Evolutionary conservation across 495 filamentous ascomycete genomes (phyloP).

Genomic region (Tuber microsphaerosporum): DNA sequence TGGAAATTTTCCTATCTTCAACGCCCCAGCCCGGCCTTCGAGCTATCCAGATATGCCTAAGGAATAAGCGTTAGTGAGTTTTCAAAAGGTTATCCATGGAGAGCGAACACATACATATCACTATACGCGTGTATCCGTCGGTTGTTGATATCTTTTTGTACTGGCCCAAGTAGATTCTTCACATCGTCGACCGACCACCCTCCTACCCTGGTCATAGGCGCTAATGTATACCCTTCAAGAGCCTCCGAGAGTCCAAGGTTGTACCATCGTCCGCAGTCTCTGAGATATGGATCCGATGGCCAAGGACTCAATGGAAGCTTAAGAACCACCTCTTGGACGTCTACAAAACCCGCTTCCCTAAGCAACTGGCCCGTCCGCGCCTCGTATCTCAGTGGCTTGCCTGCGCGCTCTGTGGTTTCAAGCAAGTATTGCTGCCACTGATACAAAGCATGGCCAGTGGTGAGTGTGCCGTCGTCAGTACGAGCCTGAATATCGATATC

Average conservation of each 20-base stretch:
- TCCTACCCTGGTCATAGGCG: constrained; percentile 62
- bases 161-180: constrained; percentile 53
- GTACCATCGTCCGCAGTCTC: constrained; percentile 76
- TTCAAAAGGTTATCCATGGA: constrained; percentile 16
- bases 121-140: constrained; percentile 65
- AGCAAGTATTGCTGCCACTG: constrained; percentile 66
- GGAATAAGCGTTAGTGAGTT: constrained; percentile 26
- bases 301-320: constrained; percentile 71
- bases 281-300: constrained; percentile 61
- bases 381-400: constrained; percentile 62
- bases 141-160: constrained; percentile 62
- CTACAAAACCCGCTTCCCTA: constrained; percentile 67
- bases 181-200: constrained; percentile 63
- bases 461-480: constrained; percentile 61
- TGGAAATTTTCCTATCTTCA: constrained; percentile 9
- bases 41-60: constrained; percentile 52
- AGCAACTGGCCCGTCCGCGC: constrained; percentile 57
- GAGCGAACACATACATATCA: constrained; percentile 56
- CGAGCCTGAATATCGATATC: constrained; percentile 82
- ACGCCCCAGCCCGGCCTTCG: constrained; percentile 27
- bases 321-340: constrained; percentile 69
- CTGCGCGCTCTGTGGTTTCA: constrained; percentile 59
- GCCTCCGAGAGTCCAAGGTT: constrained; percentile 67
- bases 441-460: constrained; percentile 47
- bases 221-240: constrained; percentile 66